phyloP scores from a whole-genome alignment of 2,329 filamentous ascomycete genomes.

The Exophiala xenobiotica region DNA sequence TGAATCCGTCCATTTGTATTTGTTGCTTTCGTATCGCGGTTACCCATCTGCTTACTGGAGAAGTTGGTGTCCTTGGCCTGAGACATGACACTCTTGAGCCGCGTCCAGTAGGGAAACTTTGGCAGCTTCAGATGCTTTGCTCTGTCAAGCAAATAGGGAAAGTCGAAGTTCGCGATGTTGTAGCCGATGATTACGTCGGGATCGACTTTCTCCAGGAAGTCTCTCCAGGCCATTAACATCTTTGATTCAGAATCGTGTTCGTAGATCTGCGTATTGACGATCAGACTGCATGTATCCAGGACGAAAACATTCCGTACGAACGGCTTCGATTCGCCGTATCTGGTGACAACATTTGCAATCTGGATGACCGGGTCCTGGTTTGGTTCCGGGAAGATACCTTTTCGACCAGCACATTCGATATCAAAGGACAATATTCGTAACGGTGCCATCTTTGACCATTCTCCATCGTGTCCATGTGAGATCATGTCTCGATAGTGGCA shows the following conservation, averaged over 20 bases:
- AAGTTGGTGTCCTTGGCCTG: slow-evolving; percentile 78
- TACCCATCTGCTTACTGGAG: slow-evolving; percentile 97
- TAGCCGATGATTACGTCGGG: slow-evolving; percentile 98
- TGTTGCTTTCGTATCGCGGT: slow-evolving; percentile 87
- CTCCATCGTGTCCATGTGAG: slow-evolving; percentile 82
- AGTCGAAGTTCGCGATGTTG: slow-evolving; percentile 98
- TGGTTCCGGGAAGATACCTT: slow-evolving; percentile 94
- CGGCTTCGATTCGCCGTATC: slow-evolving; percentile 91
- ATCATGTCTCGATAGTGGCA: slow-evolving; percentile 81
- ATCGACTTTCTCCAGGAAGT: slow-evolving; percentile 86
- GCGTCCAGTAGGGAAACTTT: slow-evolving; percentile 83
- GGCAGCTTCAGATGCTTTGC: slow-evolving; percentile 78
- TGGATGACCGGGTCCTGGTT: slow-evolving; percentile 93
- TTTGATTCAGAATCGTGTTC: slow-evolving; percentile 78
- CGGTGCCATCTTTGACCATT: slow-evolving; percentile 98
- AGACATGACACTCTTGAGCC: slow-evolving; percentile 70
- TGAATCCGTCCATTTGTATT: slow-evolving; percentile 94
- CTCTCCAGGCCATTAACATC: slow-evolving; percentile 89
- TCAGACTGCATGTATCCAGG: slow-evolving; percentile 84
- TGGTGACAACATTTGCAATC: slow-evolving; percentile 93
- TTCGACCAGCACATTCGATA: slow-evolving; percentile 96
- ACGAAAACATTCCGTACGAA: slow-evolving; percentile 97
- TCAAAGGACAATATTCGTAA: slow-evolving; percentile 92
- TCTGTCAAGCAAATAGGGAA: slow-evolving; percentile 88
- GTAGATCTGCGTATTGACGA: slow-evolving; percentile 90